These are phyloP conservation scores for Suillus subaureus DNA, from an alignment of 768 basidiomycete species.

Conservation along the genomic window DNA sequence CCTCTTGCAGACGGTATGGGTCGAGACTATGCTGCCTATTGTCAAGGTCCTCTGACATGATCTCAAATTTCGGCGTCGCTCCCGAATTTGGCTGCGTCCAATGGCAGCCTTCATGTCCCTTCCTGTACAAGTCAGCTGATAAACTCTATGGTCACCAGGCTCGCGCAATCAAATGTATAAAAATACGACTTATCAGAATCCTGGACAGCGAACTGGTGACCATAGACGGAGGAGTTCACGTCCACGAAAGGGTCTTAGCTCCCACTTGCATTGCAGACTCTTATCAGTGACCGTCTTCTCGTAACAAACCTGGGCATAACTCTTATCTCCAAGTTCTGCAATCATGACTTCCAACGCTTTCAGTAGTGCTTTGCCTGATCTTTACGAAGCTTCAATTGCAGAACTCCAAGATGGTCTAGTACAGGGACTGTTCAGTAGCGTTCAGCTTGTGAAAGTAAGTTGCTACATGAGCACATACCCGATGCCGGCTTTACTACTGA, in stretches of 20 bases:
- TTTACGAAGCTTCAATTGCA: slow-evolving; percentile 37
- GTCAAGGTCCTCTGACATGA: not conserved
- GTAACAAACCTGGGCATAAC: not conserved
- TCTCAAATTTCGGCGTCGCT: not conserved
- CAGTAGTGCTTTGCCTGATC: slow-evolving; percentile 30
- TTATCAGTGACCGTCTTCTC: not conserved
- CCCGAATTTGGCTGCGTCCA: not conserved
- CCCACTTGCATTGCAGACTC: not conserved
- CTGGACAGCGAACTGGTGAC: not conserved
- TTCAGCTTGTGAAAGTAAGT: slow-evolving; percentile 37
- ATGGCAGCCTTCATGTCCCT: not conserved
- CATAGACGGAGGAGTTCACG: not conserved
- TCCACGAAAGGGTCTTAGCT: not conserved
- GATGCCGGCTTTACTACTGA: not conserved
- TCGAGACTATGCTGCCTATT: not conserved
- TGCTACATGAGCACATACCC: not conserved
- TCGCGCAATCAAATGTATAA: not conserved
- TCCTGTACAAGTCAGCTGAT: not conserved
- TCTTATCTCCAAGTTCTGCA: not conserved
- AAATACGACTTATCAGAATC: not conserved
- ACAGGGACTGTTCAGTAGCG: slow-evolving; percentile 34
- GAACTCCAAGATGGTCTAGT: slow-evolving; percentile 38
- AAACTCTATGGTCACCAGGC: not conserved
- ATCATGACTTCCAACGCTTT: not conserved
- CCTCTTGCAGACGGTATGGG: not conserved